Evolutionary conservation across 768 basidiomycete species (phyloP).

Genomic region (Boletus speciosus): DNA sequence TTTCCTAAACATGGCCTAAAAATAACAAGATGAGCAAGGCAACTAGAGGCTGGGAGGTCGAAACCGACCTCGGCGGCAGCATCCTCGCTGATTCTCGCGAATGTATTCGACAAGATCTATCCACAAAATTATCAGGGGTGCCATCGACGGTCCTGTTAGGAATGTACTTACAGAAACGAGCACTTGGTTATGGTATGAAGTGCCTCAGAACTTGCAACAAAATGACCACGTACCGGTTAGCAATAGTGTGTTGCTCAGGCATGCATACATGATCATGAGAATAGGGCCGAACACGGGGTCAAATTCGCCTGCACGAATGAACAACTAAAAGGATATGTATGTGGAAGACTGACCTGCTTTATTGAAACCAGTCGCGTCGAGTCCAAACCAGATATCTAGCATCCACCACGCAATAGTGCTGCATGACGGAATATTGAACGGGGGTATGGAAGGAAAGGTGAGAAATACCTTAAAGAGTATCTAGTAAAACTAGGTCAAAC

Average conservation of each 20-base stretch:
- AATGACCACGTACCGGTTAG: slow-evolving; percentile 64
- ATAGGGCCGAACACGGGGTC: slow-evolving; percentile 87
- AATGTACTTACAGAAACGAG: slow-evolving; percentile 64
- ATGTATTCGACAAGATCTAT: slow-evolving; percentile 93
- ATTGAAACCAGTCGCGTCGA: slow-evolving; percentile 89
- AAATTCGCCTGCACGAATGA: slow-evolving; percentile 53
- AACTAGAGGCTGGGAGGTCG: neutral
- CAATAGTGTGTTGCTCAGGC: slow-evolving; percentile 87
- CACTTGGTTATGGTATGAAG: slow-evolving; percentile 40
- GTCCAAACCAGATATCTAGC: slow-evolving; percentile 91
- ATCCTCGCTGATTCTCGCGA: slow-evolving; percentile 89
- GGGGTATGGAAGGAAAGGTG: neutral
- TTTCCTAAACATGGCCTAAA: slow-evolving; percentile 88
- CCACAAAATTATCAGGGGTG: slow-evolving; percentile 11
- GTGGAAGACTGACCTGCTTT: slow-evolving; percentile 57
- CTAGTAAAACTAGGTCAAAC: slow-evolving; percentile 20
- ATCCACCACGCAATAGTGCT: slow-evolving; percentile 91
- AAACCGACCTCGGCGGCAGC: slow-evolving; percentile 78
- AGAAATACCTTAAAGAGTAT: slow-evolving; percentile 35
- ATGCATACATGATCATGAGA: slow-evolving; percentile 89
- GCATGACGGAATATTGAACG: neutral
- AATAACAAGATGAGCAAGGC: neutral
- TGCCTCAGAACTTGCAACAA: neutral
- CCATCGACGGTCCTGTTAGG: neutral
- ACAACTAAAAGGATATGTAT: neutral